Base-by-base conservation (phyloP, 208 protist species). In the Crithidia expoeki region DNA sequence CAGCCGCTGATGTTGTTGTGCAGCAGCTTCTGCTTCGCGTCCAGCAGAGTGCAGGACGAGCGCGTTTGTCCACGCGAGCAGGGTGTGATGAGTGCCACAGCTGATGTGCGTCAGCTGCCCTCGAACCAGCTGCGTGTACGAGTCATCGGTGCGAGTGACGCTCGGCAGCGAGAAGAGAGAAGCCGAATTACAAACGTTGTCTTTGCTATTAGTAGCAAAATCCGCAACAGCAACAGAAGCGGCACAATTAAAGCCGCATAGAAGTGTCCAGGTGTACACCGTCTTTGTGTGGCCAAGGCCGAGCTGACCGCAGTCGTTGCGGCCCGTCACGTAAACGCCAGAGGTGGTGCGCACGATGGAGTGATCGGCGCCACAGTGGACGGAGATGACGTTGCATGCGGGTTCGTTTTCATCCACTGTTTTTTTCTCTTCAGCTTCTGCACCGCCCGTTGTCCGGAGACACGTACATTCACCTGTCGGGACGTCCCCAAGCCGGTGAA, bases 231-330 rank as follows among this genome's bases (percentile, higher is more conserved):
- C 4, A 40, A 23, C 10, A 23, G 25, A 19, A 5, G n/a, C 4
- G 10, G 52, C 34, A 19, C 14, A 36, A 1, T 16, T 32, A 6
- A 14, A 6, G 2, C 4, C 23, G n/a, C 68, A 74, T 27, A 82
- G 61, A 9, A 30, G 53, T 9, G 60, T 68, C 76, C 76, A 81
- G n/a, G 28, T 61, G 51, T 74, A 84, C 30, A 86, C 61, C 21
- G 57, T 74, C 3, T 71, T 59, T 2, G 72, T 79, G 49, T 78
- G 74, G 10, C 79, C 77, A 1, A 92, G 74, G 4, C 89, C 93
- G 28, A 97, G 86, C 65, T 95, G 90, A 1, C 93, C 93, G 69
- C 82, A 76, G n/a, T 83, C 74, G 69, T 97, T 97, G 50, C 52
- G 57, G 1, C 93, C 93, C 28, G 76, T 85, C 21, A 77, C 89